Conservation (phyloP, 495 filamentous ascomycete species). For the Friedmanniomyces simplex region DNA sequence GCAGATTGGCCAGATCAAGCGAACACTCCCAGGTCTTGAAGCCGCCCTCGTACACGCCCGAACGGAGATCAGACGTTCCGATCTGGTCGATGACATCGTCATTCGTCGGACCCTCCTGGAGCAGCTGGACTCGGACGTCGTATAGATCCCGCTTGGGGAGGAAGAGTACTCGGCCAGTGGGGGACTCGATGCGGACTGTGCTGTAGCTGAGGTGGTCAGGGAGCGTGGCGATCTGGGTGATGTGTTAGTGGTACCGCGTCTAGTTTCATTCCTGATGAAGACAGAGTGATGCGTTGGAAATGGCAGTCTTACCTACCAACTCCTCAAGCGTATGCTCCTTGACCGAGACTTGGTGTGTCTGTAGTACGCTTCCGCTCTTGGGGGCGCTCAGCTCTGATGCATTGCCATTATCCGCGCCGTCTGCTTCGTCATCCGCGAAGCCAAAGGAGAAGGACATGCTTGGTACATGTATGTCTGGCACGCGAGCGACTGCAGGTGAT, state of each 20-base stretch:
- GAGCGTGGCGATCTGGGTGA: slow-evolving; percentile 55
- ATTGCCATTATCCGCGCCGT: slow-evolving; percentile 40
- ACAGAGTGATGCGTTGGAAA: too few species aligned
- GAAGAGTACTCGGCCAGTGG: slow-evolving; percentile 38
- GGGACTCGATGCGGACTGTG: slow-evolving; percentile 43
- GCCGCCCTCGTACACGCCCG: slow-evolving; percentile 92
- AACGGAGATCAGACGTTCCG: slow-evolving; percentile 73
- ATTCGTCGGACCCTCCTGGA: slow-evolving; percentile 54
- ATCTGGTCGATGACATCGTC: slow-evolving; percentile 39
- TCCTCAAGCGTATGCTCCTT: slow-evolving; percentile 21
- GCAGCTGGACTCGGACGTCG: slow-evolving; percentile 86
- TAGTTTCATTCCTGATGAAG: too few species aligned
- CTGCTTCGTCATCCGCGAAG: slow-evolving; percentile 78
- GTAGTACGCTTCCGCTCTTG: not conserved
- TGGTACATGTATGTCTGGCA: not conserved
- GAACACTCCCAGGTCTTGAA: slow-evolving; percentile 99
- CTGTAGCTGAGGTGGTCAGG: slow-evolving; percentile 73
- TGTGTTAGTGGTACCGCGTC: too few species aligned
- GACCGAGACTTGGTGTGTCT: not conserved
- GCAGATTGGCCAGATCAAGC: slow-evolving; percentile 69
- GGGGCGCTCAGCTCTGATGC: slow-evolving; percentile 11
- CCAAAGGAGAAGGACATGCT: slow-evolving; percentile 41
- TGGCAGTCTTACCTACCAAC: slow-evolving; percentile 18
- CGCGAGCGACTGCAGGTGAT: slow-evolving; percentile 40
- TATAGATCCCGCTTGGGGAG: slow-evolving; percentile 83